These are phyloP conservation scores for Primulina tabacum DNA, from an alignment of 257 asterid genomes.

Conservation along the genomic window DNA sequence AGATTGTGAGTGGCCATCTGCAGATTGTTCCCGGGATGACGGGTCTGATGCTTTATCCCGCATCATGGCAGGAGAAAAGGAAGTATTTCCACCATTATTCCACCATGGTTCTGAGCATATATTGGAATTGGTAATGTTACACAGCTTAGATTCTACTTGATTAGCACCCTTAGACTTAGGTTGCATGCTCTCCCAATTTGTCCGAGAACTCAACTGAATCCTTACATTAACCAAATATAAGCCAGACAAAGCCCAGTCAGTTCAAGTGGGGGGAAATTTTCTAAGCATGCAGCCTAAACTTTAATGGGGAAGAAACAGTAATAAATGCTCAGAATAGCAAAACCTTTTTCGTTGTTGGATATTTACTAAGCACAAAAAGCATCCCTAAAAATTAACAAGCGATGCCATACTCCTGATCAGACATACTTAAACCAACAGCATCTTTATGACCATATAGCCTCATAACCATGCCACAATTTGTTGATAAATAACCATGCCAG, in stretches of 20 bases:
- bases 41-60: conserved; percentile 64
- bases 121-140: conserved; percentile 34
- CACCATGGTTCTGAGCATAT: conserved; percentile 57
- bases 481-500: not conserved
- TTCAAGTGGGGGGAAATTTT: not conserved
- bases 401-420: conserved; percentile 3
- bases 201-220: conserved; percentile 22
- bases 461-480: not conserved
- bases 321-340: not conserved
- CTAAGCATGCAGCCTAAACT: not conserved
- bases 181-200: conserved; percentile 50
- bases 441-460: not conserved
- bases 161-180: conserved; percentile 46
- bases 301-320: not conserved
- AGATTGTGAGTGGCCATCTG: conserved; percentile 66
- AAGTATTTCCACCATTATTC: conserved; percentile 39
- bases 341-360: not conserved
- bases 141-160: conserved; percentile 37
- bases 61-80: conserved; percentile 44
- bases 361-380: not conserved
- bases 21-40: conserved; percentile 65
- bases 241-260: conserved; percentile 20
- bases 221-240: conserved; percentile 25
- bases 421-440: not conserved
- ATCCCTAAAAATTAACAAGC: conserved; percentile 8